A percentile compares a stretch with the other conserved stretches of the same genome.
phyloP scores from a whole-genome alignment of 306 rosid species.

The Trifolium repens region DNA sequence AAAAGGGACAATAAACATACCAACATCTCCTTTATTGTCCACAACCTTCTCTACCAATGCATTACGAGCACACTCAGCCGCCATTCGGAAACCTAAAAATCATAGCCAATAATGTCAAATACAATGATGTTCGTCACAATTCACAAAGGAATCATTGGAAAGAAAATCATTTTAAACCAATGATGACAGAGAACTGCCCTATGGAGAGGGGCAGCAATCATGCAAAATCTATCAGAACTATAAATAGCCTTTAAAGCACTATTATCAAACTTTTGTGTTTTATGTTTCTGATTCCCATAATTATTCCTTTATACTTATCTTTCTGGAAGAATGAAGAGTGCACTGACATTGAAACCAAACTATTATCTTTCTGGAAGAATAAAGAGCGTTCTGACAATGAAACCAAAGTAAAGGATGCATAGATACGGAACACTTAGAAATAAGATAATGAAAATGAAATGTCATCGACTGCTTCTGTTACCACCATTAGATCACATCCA shows the following conservation, averaged over 20 bases:
- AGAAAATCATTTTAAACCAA: slow-evolving; percentile 4
- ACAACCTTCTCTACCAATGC: slow-evolving; percentile 78
- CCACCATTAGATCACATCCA: neutral
- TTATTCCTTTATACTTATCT: neutral
- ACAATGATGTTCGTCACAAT: neutral
- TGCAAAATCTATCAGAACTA: slow-evolving; percentile 16
- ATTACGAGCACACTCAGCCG: slow-evolving; percentile 85
- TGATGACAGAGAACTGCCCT: neutral
- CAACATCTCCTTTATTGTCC: slow-evolving; percentile 84
- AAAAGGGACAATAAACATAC: slow-evolving; percentile 42
- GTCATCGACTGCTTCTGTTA: neutral
- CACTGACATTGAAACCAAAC: neutral
- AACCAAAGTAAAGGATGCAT: slow-evolving; percentile 4
- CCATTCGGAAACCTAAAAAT: slow-evolving; percentile 90
- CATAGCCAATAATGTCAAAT: slow-evolving; percentile 31
- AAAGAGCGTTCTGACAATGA: neutral
- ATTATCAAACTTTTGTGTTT: neutral
- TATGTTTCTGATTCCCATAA: slow-evolving; percentile 1
- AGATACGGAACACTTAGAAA: neutral
- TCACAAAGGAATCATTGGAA: neutral
- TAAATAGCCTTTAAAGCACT: slow-evolving; percentile 9
- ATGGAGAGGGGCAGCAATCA: neutral
- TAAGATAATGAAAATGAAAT: slow-evolving; percentile 11
- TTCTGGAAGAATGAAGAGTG: neutral
- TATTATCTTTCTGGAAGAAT: neutral